Evolutionary conservation across 129 eudicot genomes (phyloP).

Genomic region (Chrysanthemum seticuspe): DNA sequence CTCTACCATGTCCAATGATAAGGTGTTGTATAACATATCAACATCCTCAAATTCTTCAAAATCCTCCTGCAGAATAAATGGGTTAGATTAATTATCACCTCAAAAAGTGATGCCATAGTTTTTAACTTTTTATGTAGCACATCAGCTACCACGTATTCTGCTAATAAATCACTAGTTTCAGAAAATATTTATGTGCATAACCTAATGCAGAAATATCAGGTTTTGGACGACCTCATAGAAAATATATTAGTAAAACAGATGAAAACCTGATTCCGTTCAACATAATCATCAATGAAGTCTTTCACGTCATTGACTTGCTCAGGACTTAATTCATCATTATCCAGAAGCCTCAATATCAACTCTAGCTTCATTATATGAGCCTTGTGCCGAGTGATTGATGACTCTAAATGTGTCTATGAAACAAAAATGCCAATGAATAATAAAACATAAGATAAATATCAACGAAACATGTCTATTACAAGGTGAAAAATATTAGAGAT

Average conservation of each 20-base stretch:
- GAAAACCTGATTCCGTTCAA: constrained; percentile 95
- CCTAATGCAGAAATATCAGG: background rate
- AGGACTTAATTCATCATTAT: constrained; percentile 96
- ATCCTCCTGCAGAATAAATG: constrained; percentile 64
- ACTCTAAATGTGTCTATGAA: constrained; percentile 81
- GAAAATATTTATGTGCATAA: background rate
- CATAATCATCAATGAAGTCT: constrained; percentile 96
- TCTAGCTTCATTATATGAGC: constrained; percentile 97
- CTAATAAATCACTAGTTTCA: background rate
- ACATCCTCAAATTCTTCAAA: constrained; percentile 97
- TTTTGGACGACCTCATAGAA: background rate
- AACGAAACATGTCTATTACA: background rate
- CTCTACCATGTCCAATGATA: constrained; percentile 94
- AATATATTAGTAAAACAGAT: background rate
- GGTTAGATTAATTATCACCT: constrained; percentile 3
- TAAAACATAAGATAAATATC: background rate
- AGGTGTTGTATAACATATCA: constrained; percentile 86
- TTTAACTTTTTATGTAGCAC: background rate
- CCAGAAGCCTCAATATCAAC: constrained; percentile 87
- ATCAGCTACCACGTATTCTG: background rate
- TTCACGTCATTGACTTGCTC: constrained; percentile 97
- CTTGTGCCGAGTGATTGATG: constrained; percentile 93
- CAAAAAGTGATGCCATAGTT: background rate
- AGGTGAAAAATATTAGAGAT: background rate
- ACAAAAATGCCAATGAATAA: constrained; percentile 1